Percentiles rank a stretch among this genome's conserved stretches.
phyloP scores from a whole-genome alignment of 305 asterid species.

The Fraxinus velutina region DNA sequence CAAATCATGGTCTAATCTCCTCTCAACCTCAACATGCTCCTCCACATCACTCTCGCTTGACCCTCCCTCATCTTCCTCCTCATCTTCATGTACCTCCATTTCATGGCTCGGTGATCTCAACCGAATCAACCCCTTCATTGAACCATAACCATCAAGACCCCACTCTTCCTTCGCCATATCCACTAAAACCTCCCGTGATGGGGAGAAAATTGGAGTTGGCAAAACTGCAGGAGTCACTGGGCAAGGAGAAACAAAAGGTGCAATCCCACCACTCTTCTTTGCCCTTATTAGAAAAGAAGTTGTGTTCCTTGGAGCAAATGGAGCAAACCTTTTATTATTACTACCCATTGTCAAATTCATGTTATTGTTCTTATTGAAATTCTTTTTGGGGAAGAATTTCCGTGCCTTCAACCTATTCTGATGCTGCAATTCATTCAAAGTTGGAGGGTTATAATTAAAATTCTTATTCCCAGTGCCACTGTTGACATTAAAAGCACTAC shows the following conservation, averaged over 20 bases:
- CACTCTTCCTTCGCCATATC: conserved; percentile 73
- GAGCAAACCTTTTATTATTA: conserved; percentile 42
- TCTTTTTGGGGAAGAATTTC: conserved; percentile 37
- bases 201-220: conserved; percentile 70
- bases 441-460: conserved; percentile 34
- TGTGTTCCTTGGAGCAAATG: conserved; percentile 76
- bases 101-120: conserved; percentile 39
- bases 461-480: conserved; percentile 28
- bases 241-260: conserved; percentile 65
- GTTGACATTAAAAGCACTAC: conserved; percentile 12
- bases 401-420: conserved; percentile 44
- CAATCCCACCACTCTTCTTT: conserved; percentile 78
- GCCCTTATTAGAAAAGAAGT: conserved; percentile 68
- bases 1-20: conserved; percentile 81
- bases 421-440: conserved; percentile 39
- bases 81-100: conserved; percentile 21
- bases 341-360: conserved; percentile 16
- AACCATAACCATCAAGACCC: conserved; percentile 77
- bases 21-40: conserved; percentile 89
- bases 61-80: conserved; percentile 29
- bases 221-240: conserved; percentile 67
- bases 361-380: conserved; percentile 23
- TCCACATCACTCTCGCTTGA: conserved; percentile 85
- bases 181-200: conserved; percentile 62
- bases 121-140: conserved; percentile 75